These are phyloP conservation scores for Backusella luteola DNA, from an alignment of 192 early-diverging fungal genomes.

Conservation along the genomic window DNA sequence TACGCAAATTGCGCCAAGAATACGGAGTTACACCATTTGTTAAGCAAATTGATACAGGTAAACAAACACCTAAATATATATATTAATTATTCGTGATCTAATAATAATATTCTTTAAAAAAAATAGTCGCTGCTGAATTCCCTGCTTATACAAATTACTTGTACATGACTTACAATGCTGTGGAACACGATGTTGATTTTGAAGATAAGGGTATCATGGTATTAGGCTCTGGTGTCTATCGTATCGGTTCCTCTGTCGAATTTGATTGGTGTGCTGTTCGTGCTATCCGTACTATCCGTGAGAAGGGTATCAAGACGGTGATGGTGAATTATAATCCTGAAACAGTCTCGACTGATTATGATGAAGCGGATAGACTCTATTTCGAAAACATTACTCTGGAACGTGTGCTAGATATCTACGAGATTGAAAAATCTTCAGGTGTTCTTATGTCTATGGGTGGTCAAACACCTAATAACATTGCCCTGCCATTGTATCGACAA, in stretches of 20 bases:
- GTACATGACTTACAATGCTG: slow-evolving; percentile 97
- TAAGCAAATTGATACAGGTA: slow-evolving; percentile 96
- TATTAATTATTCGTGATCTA: too few relatives aligned
- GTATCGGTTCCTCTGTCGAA: slow-evolving; percentile 97
- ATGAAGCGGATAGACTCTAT: slow-evolving; percentile 97
- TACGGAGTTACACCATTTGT: slow-evolving; percentile 88
- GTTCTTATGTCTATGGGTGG: slow-evolving; percentile 96
- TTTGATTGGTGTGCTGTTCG: slow-evolving; percentile 99
- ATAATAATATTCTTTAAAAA: slow-evolving; percentile 7
- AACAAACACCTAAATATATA: slow-evolving; percentile 6
- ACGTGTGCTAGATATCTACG: slow-evolving; percentile 96
- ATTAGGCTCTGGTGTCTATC: slow-evolving; percentile 95
- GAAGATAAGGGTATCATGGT: slow-evolving; percentile 97
- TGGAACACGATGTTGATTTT: slow-evolving; percentile 89
- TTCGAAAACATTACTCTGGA: slow-evolving; percentile 96
- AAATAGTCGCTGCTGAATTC: slow-evolving; percentile 92
- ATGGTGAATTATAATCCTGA: slow-evolving; percentile 99
- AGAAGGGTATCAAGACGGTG: slow-evolving; percentile 85
- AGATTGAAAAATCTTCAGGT: slow-evolving; percentile 82
- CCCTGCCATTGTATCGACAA: slow-evolving; percentile 84
- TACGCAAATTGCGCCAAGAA: slow-evolving; percentile 79
- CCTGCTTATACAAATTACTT: slow-evolving; percentile 98
- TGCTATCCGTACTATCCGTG: slow-evolving; percentile 91
- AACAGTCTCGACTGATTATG: slow-evolving; percentile 99
- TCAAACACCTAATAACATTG: slow-evolving; percentile 98